phyloP scores from a whole-genome alignment of 2,329 filamentous ascomycete species.

The Laburnicola sp. region DNA sequence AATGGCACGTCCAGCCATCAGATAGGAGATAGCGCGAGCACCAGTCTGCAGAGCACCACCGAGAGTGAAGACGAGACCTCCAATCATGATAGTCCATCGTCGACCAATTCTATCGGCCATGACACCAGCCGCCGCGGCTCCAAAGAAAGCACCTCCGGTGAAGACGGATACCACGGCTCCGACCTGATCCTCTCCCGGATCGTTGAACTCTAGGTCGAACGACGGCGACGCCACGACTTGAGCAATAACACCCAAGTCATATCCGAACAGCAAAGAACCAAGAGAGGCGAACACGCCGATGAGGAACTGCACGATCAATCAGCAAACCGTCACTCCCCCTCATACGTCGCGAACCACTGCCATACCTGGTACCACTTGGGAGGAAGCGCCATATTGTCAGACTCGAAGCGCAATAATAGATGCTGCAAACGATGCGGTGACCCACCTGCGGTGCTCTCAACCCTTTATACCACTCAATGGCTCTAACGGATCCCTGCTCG shows the following conservation, averaged over 20 bases:
- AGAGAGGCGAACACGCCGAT: conserved; percentile 62
- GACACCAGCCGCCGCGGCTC: conserved; percentile 66
- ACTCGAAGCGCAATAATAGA: conserved; percentile 12
- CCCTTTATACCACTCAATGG: conserved; percentile 23
- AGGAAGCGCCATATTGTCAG: conserved; percentile 54
- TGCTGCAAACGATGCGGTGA: conserved; percentile 10
- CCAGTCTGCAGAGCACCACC: conserved; percentile 75
- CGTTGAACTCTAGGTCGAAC: conserved; percentile 46
- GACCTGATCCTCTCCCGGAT: conserved; percentile 50
- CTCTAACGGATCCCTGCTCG: not conserved
- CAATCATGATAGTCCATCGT: conserved; percentile 70
- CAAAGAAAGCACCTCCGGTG: conserved; percentile 74
- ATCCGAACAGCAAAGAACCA: conserved; percentile 62
- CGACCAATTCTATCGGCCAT: conserved; percentile 67
- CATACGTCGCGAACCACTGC: not conserved
- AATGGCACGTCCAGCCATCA: conserved; percentile 71
- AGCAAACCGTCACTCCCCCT: not conserved
- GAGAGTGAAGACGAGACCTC: conserved; percentile 70
- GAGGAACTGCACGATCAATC: conserved; percentile 51
- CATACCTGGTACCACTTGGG: conserved; percentile 61
- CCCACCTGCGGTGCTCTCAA: conserved; percentile 7
- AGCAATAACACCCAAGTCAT: conserved; percentile 64
- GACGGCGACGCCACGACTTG: conserved; percentile 56
- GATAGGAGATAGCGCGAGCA: conserved; percentile 61
- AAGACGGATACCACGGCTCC: conserved; percentile 77